A percentile compares a stretch with the other conserved stretches of the same genome.
Evolutionary conservation across 176 grass and related monocot genomes (phyloP).

Genomic region (bread wheat (Triticum aestivum)): DNA sequence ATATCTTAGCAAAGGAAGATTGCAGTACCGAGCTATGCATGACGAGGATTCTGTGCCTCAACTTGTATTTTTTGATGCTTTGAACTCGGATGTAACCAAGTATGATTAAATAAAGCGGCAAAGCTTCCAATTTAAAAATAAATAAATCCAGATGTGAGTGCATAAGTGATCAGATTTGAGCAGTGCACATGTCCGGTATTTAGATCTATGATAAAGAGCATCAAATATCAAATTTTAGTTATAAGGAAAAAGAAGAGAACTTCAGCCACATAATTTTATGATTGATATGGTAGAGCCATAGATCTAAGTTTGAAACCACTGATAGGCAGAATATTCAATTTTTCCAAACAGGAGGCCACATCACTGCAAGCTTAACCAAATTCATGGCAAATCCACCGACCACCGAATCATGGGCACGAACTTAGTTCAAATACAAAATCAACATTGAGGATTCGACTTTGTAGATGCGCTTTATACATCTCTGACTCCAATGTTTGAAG

Average conservation of each 20-base stretch:
- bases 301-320: neutral
- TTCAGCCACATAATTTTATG: neutral
- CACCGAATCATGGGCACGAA: neutral
- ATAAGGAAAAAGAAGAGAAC: neutral
- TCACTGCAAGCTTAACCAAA: slow-evolving; percentile 13
- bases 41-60: too few relatives aligned
- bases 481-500: slow-evolving; percentile 1
- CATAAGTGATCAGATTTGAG: neutral
- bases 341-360: neutral
- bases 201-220: neutral
- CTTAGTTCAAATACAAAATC: slow-evolving; percentile 15
- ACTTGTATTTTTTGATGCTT: too few relatives aligned
- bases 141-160: too few relatives aligned
- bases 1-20: too few relatives aligned
- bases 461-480: slow-evolving; percentile 30
- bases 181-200: neutral
- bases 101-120: too few relatives aligned
- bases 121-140: too few relatives aligned
- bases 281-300: neutral
- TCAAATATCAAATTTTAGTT: neutral
- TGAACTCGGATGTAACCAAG: too few relatives aligned
- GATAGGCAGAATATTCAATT: neutral
- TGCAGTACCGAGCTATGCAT: too few relatives aligned
- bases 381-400: slow-evolving; percentile 10
- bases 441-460: neutral